Base-by-base conservation (phyloP, 2,329 filamentous ascomycete species). In the Fusarium paranaense region DNA sequence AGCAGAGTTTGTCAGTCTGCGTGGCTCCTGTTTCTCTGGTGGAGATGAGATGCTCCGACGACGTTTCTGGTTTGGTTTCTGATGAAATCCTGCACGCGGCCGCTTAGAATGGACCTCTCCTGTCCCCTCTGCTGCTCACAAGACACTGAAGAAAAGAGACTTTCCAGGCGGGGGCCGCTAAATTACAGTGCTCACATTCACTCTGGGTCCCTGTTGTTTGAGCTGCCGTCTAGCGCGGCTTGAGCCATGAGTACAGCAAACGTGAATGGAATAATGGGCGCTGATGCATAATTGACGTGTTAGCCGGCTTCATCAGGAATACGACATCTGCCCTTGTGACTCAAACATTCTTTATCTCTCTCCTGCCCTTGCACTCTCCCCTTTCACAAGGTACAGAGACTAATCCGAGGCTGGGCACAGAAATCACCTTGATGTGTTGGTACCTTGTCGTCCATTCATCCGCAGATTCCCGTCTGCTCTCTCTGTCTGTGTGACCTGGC, bases 401-500 rank as follows among this genome's bases (percentile, higher is more conserved):
- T 58, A 35, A 37, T n/a, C 37, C 25, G 33, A 54, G 60, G 32
- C 60, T 52, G 40, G 35, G 60, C 30, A 52, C 45, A 47, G 7
- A 50, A 27, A 27, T 54, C 47, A 62, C 59, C 50, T 64, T 35
- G 62, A 58, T 63, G 52, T 57, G 52, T 38, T 57, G 47, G 50
- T 64, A 61, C 45, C 45, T 37, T 25, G 27, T 30, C 45, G 40
- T 18, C 56, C 47, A 67, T 54, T 57, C 40, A 62, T 42, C 45
- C 57, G 61, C 18, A 18, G 16, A n/a, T 32, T 40, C 20, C 27
- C 37, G 27, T 54, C 47, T 30, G 47, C 35, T 73, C 50, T 42
- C 57, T 69, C 50, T 63, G 16, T 42, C 61, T 71, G 67, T 70
- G 64, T 74, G 73, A 75, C 73, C 65, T 74, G 73, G 73, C 73